Base-by-base conservation (phyloP, 1,284 basidiomycete species). In the Pseudozyma pruni region DNA sequence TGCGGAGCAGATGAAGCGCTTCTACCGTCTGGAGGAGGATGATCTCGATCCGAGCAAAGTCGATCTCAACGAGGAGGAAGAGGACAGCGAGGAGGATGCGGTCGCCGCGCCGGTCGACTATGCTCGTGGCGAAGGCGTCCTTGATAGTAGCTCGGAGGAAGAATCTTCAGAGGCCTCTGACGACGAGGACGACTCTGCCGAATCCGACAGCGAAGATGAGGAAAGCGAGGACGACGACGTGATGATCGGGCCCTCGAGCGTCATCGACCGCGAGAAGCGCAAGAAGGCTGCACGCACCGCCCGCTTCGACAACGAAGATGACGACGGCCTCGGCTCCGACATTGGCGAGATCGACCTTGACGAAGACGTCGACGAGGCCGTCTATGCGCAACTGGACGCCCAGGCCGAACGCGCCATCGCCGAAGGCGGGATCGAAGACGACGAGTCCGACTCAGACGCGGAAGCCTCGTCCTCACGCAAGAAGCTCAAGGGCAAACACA, bases 341-440 rank as follows among this genome's bases (percentile, higher is more conserved):
- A 70, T 76, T 10, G 76, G 70, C 5, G 66, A 75, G 61, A 86
- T 94, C 49, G 89, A 94, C 81, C 85, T 94, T 49, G 89, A 94
- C 83, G 92, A 93, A 79, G 67, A 76, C n/a, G 49, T 78, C 10
- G 79, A 79, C 42, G 58, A 60, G 42, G 50, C 86, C 53, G 86
- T 85, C 43, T 87, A 88, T 66, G 88, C 88, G 4, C 88, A 88
- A 68, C 86, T 91, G 39, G 90, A 93, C 66, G 89, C 89, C 2
- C 89, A 92, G 75, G 90, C 89, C 23, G 86, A 87, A 50, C 50
- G 66, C 5, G 66, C 71, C 14, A 61, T 74, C n/a, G 68, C 59
- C 11, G 49, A 57, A 31, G 75, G 66, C 40, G 70, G 67, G 8
- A 74, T 74, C 53, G 62, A 75, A 40, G 62, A 50, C 29, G 68